These are phyloP conservation scores for Komagataella mondaviorum DNA, from an alignment of 805 yeast genomes.

Conservation along the genomic window DNA sequence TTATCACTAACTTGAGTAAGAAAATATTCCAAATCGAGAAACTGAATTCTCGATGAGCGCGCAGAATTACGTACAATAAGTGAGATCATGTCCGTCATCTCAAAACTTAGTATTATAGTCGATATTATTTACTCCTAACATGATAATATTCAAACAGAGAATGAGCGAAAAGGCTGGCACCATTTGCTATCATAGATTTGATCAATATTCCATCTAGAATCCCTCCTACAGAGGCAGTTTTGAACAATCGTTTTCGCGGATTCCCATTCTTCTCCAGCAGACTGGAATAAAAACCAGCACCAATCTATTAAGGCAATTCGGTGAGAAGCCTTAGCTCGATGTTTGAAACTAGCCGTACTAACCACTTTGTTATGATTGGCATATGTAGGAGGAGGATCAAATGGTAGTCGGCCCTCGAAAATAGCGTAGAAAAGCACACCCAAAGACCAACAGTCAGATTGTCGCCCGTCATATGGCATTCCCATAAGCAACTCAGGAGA, in stretches of 20 bases:
- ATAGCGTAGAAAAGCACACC: constrained; percentile 85
- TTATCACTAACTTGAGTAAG: constrained; percentile 1
- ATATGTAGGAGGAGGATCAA: constrained; percentile 60
- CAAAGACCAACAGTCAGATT: constrained; percentile 89
- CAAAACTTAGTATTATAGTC: too few species aligned
- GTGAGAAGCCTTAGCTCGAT: constrained; percentile 58
- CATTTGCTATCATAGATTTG: constrained; percentile 21
- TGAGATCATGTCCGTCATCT: too few species aligned
- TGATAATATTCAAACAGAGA: neutral
- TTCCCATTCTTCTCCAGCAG: constrained; percentile 20
- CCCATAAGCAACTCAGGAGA: constrained; percentile 92
- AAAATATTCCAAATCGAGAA: neutral
- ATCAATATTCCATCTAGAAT: constrained; percentile 22
- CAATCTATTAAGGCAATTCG: constrained; percentile 88
- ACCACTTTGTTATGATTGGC: constrained; percentile 20
- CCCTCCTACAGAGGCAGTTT: constrained; percentile 32
- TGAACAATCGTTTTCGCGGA: constrained; percentile 39
- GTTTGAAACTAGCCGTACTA: constrained; percentile 26
- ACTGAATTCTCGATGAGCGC: neutral
- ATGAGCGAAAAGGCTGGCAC: constrained; percentile 8
- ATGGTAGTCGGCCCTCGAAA: constrained; percentile 80
- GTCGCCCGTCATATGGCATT: constrained; percentile 78
- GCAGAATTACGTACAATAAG: neutral
- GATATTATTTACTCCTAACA: neutral
- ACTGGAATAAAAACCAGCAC: constrained; percentile 53